These are phyloP conservation scores for Thielaviopsis populi DNA, from an alignment of 2,329 filamentous ascomycete genomes.

Conservation along the genomic window DNA sequence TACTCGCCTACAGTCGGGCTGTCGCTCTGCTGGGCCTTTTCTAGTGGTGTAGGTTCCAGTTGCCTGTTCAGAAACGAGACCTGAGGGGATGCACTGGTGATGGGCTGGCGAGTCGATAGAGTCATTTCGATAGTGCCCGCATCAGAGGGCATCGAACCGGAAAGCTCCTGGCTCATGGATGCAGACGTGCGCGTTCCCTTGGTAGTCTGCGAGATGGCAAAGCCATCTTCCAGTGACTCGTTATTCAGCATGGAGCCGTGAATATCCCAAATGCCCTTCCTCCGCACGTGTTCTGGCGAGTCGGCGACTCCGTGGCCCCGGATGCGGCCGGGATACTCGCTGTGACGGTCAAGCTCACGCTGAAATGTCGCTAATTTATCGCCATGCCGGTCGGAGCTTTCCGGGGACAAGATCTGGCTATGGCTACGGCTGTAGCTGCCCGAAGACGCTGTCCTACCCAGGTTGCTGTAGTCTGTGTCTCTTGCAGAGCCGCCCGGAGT, in stretches of 20 bases:
- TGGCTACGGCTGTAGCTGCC: conserved; percentile 1
- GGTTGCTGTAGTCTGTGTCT: neutral
- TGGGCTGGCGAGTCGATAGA: conserved; percentile 8
- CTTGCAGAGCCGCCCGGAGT: conserved; percentile 1
- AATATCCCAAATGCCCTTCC: conserved; percentile 6
- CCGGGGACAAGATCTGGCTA: neutral
- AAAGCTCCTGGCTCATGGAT: conserved; percentile 4
- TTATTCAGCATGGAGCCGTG: neutral
- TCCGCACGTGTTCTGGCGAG: neutral
- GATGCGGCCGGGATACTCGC: conserved; percentile 33
- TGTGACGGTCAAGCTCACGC: conserved; percentile 22
- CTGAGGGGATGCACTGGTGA: conserved; percentile 2
- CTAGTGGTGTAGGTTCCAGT: conserved; percentile 10
- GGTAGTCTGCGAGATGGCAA: neutral
- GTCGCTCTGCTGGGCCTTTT: conserved; percentile 19
- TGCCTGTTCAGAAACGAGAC: neutral
- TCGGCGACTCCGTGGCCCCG: conserved; percentile 23
- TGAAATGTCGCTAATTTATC: neutral
- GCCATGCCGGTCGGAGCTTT: neutral
- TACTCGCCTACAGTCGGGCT: conserved; percentile 26
- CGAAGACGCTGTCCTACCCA: conserved; percentile 2
- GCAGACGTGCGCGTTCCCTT: neutral
- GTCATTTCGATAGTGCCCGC: conserved; percentile 10
- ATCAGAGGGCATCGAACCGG: conserved; percentile 2
- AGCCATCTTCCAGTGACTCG: neutral